Base-by-base conservation (phyloP, 768 basidiomycete species). In the Phanerochaete sordida region DNA sequence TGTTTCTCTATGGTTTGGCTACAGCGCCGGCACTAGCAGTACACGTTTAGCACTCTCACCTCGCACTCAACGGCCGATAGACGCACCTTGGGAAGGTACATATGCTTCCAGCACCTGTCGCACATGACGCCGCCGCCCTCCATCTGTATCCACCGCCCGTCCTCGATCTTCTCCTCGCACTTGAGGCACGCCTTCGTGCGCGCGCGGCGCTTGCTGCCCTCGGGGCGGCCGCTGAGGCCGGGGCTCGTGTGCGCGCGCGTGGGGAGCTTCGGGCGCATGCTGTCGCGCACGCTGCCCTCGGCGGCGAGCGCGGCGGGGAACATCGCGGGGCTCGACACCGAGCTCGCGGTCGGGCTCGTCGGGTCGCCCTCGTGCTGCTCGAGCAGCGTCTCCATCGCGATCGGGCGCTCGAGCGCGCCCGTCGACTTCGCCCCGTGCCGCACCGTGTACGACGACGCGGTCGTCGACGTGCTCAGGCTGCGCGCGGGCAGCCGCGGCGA, bases 91-190 rank as follows among this genome's bases (percentile, higher is more conserved):
- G 95, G 95, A 62, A 97, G 74, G 76, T 96, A 97, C 87, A 95
- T 90, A 68, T 90, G 86, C 79, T 96, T 97, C 95, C 95, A 97
- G 72, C 95, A 95, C 66, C 74, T 75, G 69, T 95, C 95, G 72
- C 95, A 97, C 66, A 97, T 74, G 37, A 93, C 85, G 39, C 75
- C 83, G 58, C 83, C 87, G n/a, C 78, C 82, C 70, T 88, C 93
- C 74, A 85, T 86, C 69, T 79, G 81, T 61, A 92, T 88, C 93
- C 87, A 95, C 65, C 90, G 77, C 64, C 89, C 88, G 70, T 93
- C 89, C 37, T 88, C 86, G 57, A 96, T 88, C 62, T 66, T 74
- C 70, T 80, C 80, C 57, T 78, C 71, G 73, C 95, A 97, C 63
- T 85, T 82, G 52, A 85, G 74, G 68, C 95, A 97, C 46, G 59